Conservation (phyloP, 345 rosid genomes). For the Tarenaya hassleriana region DNA sequence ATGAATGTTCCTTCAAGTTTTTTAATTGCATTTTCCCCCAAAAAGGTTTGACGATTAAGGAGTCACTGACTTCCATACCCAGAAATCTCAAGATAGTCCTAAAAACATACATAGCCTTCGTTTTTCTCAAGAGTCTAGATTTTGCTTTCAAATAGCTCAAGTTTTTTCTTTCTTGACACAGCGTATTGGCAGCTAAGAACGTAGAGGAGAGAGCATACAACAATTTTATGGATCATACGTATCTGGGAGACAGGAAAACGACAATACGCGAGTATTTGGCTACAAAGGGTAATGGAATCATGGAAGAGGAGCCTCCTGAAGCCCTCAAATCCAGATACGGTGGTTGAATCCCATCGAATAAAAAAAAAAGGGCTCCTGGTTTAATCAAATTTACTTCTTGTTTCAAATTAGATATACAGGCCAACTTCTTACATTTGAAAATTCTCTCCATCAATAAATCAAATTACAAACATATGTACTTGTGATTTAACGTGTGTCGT, state of each 20-base stretch:
- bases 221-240: conserved; percentile 82
- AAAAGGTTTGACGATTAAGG: too few species aligned
- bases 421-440: too few species aligned
- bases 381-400: too few species aligned
- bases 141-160: too few species aligned
- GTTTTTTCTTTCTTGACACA: conserved; percentile 33
- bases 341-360: conserved; percentile 31
- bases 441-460: too few species aligned
- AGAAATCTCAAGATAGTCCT: too few species aligned
- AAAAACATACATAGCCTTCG: not conserved
- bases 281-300: conserved; percentile 69
- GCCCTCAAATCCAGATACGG: conserved; percentile 71
- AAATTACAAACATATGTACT: too few species aligned
- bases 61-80: too few species aligned
- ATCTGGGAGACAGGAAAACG: conserved; percentile 60
- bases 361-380: not conserved
- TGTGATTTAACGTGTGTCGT: too few species aligned
- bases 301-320: conserved; percentile 89
- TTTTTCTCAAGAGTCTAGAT: not conserved
- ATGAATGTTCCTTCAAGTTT: too few species aligned
- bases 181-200: conserved; percentile 89
- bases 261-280: conserved; percentile 59
- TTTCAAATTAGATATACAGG: too few species aligned
- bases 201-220: conserved; percentile 52
- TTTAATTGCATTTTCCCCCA: too few species aligned